Base-by-base conservation (phyloP, 2,329 filamentous ascomycete species). In the Pseudogymnoascus destructans region DNA sequence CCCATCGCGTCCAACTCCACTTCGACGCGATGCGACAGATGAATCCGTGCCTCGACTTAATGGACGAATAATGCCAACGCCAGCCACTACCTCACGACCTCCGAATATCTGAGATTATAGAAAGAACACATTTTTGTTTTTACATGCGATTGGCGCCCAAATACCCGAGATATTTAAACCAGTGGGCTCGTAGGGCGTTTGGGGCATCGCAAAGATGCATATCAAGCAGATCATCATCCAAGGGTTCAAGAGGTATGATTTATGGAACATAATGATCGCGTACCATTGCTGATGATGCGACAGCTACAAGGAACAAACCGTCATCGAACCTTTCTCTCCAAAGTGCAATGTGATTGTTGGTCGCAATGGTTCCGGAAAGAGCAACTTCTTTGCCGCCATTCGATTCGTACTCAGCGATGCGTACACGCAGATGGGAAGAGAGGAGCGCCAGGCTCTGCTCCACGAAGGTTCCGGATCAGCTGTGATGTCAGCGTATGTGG, bases 151-250 rank as follows among this genome's bases (percentile, higher is more conserved):
- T 30, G 46, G 25, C 25, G 25, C 46, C 11, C 46, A 52, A 19
- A 32, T 52, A 30, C 46, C 2, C 7, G 13, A 30, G 25, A 52
- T 5, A 52, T 32, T 27, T 27, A 52, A 52, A 13, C 25, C 25
- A 25, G 3, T 30, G 23, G 3, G 46, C 46, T 30, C 46, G n/a
- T 52, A 52, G 23, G 19, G 36, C 32, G 30, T 42, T 60, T 46
- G n/a, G 19, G 38, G 23, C 38, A 35, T 49, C 59, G 55, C 65
- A 58, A 78, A 71, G 66, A 95, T 96, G 91, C 93, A 95, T 77
- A 96, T 98, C 80, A 98, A 98, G 74, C 93, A 98, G 77, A 96
- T 97, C 73, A 97, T 96, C 73, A 97, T 98, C 71, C 93, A 98
- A 73, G 93, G 93, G 83, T 98, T 98, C 77, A 98, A 98, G 76